These are phyloP conservation scores for Periconia sp. DNA, from an alignment of 2,329 filamentous ascomycete species.

Conservation along the genomic window DNA sequence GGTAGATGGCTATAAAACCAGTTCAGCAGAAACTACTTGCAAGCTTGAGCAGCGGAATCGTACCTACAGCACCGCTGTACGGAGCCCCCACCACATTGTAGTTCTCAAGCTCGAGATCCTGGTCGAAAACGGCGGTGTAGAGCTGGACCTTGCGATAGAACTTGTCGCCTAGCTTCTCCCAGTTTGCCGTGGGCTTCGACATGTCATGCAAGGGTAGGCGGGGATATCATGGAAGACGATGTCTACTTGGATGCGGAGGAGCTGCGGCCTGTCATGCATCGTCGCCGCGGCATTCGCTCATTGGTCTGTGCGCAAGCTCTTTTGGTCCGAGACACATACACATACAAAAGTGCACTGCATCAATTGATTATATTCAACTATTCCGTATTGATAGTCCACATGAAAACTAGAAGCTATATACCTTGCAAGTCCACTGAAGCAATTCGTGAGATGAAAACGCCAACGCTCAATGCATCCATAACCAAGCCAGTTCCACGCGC, in stretches of 20 bases:
- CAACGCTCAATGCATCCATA: slow-evolving; percentile 36
- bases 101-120: slow-evolving; percentile 91
- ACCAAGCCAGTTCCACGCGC: slow-evolving; percentile 3
- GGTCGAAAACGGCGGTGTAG: slow-evolving; percentile 90
- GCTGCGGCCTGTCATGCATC: slow-evolving; percentile 5
- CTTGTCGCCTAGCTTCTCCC: slow-evolving; percentile 89
- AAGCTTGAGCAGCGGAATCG: neutral
- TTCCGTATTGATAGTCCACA: neutral
- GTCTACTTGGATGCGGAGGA: slow-evolving; percentile 2
- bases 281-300: slow-evolving; percentile 3
- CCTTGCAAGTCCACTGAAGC: slow-evolving; percentile 1
- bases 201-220: slow-evolving; percentile 22
- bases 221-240: slow-evolving; percentile 10
- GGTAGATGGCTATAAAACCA: slow-evolving; percentile 72
- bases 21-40: slow-evolving; percentile 27
- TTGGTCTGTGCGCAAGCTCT: slow-evolving; percentile 10
- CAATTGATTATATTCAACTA: neutral
- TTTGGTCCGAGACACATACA: too few relatives aligned
- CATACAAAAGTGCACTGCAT: too few relatives aligned
- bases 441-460: slow-evolving; percentile 18
- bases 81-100: slow-evolving; percentile 89
- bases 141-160: slow-evolving; percentile 96
- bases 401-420: slow-evolving; percentile 7
- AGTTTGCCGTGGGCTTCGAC: slow-evolving; percentile 76
- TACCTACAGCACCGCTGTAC: slow-evolving; percentile 92